phyloP scores from a whole-genome alignment of 257 asterid genomes.

The Catharanthus roseus region DNA sequence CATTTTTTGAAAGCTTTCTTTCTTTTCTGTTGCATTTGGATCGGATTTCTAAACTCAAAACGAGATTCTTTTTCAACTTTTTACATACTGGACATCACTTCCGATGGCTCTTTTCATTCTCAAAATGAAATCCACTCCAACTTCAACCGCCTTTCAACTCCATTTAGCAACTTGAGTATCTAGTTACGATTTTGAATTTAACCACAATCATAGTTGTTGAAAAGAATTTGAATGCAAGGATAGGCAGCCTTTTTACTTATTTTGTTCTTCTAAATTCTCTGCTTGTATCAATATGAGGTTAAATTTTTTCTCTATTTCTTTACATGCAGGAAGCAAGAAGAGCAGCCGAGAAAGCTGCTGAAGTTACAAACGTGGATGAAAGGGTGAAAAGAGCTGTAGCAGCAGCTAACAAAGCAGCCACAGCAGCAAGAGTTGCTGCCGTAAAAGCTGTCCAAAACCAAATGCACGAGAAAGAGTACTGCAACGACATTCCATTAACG shows the following conservation, averaged over 20 bases:
- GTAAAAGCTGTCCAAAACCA: conserved; percentile 48
- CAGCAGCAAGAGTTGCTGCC: conserved; percentile 52
- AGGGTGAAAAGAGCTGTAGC: conserved; percentile 37
- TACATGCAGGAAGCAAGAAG: conserved; percentile 36
- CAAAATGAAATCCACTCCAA: too few relatives aligned
- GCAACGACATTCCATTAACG: conserved; percentile 7
- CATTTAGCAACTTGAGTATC: neutral
- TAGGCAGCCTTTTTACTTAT: neutral
- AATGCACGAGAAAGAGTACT: conserved; percentile 22
- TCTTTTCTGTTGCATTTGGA: neutral
- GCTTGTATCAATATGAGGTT: neutral
- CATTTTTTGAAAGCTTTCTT: neutral
- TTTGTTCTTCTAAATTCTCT: conserved; percentile 9
- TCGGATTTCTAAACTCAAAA: too few relatives aligned
- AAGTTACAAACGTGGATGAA: conserved; percentile 29
- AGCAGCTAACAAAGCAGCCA: conserved; percentile 45
- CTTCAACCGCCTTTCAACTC: too few relatives aligned
- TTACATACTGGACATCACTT: too few relatives aligned
- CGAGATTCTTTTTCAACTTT: too few relatives aligned
- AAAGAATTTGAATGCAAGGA: neutral
- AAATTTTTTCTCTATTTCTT: neutral
- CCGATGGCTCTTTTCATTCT: too few relatives aligned
- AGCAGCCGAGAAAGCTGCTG: conserved; percentile 33
- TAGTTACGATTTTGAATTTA: neutral
- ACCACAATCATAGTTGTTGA: neutral